phyloP scores from a whole-genome alignment of 2,329 filamentous ascomycete species.

The Talaromyces sp. region DNA sequence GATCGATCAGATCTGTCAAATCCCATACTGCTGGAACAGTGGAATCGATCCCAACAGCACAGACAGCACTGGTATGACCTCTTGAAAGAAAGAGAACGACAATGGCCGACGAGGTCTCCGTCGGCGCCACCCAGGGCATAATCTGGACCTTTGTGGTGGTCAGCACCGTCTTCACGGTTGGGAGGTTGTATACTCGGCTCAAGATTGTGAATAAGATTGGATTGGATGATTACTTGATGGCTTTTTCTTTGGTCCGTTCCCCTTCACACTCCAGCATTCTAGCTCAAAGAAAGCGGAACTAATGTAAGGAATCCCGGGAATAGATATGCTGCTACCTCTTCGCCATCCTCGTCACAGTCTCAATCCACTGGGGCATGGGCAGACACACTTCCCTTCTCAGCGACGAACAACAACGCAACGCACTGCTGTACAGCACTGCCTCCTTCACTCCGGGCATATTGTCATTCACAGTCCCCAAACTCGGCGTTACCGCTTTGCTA shows the following conservation, averaged over 20 bases:
- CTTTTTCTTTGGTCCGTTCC: constrained; percentile 10
- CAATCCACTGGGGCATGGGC: constrained; percentile 17
- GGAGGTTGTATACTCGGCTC: constrained; percentile 18
- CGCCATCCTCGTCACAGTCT: constrained; percentile 14
- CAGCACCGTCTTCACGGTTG: constrained; percentile 16
- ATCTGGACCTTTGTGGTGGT: constrained; percentile 19
- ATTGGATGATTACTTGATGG: constrained; percentile 21
- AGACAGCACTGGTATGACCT: not conserved
- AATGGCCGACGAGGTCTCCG: constrained; percentile 10
- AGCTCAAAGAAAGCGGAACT: too few relatives aligned
- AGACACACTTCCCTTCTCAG: constrained; percentile 24
- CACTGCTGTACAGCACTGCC: constrained; percentile 28
- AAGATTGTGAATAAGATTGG: constrained; percentile 17
- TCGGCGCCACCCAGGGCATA: constrained; percentile 14
- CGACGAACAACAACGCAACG: constrained; percentile 20
- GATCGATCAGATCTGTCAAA: constrained; percentile 11
- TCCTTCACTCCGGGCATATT: constrained; percentile 33
- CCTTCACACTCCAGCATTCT: too few relatives aligned
- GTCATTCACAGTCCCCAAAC: constrained; percentile 32
- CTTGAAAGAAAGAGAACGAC: not conserved
- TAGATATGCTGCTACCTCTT: constrained; percentile 19
- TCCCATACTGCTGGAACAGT: not conserved
- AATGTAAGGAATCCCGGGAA: too few relatives aligned
- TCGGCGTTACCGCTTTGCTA: constrained; percentile 31
- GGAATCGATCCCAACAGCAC: not conserved